Evolutionary conservation across 1,139 yeast species (phyloP).

Genomic region (Pichia sp.): DNA sequence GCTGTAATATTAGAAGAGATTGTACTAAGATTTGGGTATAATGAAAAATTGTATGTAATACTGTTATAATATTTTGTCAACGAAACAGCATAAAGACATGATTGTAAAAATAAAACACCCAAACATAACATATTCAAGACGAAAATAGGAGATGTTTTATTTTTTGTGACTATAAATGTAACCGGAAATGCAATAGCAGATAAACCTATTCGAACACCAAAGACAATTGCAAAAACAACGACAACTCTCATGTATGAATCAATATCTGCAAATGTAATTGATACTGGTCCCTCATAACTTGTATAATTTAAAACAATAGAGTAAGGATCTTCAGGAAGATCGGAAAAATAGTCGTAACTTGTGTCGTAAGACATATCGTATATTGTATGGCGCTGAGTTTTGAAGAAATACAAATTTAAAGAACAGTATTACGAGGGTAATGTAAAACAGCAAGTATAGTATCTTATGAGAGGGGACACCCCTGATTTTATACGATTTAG

Average conservation of each 20-base stretch:
- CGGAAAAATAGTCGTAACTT: neutral
- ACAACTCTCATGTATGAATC: conserved; percentile 34
- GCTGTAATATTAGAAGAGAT: conserved; percentile 44
- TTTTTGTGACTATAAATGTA: conserved; percentile 42
- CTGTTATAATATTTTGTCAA: conserved; percentile 52
- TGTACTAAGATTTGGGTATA: conserved; percentile 37
- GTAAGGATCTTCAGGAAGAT: conserved; percentile 22
- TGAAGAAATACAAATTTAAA: too few species aligned
- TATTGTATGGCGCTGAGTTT: too few species aligned
- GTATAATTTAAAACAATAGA: conserved; percentile 34
- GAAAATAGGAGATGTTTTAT: conserved; percentile 64
- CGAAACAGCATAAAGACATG: conserved; percentile 55
- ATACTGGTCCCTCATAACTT: conserved; percentile 30
- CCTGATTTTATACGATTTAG: too few species aligned
- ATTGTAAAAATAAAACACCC: conserved; percentile 52
- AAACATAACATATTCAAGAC: conserved; percentile 63
- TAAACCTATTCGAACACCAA: conserved; percentile 46
- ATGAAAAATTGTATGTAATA: conserved; percentile 51
- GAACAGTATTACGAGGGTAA: too few species aligned
- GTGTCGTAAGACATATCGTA: too few species aligned
- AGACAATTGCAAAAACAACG: conserved; percentile 38
- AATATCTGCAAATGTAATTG: conserved; percentile 36
- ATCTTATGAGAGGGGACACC: too few species aligned
- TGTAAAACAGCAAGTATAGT: too few species aligned
- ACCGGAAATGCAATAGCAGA: conserved; percentile 41